Conservation (phyloP, 345 rosid species). For the Heritiera littoralis region DNA sequence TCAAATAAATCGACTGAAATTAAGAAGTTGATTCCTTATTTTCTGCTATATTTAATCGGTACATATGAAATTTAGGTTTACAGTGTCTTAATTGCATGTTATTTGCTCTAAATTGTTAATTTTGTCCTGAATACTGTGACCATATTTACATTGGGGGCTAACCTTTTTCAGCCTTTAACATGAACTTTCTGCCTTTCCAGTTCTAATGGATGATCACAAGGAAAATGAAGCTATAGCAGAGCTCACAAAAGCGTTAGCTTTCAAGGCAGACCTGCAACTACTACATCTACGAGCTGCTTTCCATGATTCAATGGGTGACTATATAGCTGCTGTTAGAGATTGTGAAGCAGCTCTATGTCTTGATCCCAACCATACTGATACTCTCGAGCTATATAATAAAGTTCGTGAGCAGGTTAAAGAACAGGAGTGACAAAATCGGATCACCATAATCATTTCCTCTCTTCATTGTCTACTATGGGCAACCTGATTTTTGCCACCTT, state of each 20-base stretch:
- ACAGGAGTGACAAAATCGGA: slow-evolving; percentile 34
- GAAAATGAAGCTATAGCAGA: slow-evolving; percentile 86
- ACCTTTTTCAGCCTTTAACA: slow-evolving; percentile 14
- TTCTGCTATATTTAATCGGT: background rate
- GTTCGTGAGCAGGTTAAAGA: slow-evolving; percentile 42
- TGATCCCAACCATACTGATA: slow-evolving; percentile 62
- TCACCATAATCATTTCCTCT: slow-evolving; percentile 19
- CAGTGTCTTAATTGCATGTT: background rate
- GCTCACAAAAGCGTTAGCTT: slow-evolving; percentile 73
- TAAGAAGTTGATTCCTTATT: slow-evolving; percentile 14
- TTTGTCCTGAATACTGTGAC: background rate
- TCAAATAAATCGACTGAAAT: background rate
- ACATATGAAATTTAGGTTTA: background rate
- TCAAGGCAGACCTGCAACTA: slow-evolving; percentile 93
- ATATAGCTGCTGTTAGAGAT: slow-evolving; percentile 56
- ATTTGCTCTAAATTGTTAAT: background rate
- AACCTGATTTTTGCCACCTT: slow-evolving; percentile 30
- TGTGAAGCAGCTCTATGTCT: slow-evolving; percentile 97
- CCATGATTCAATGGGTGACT: slow-evolving; percentile 75
- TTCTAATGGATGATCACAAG: slow-evolving; percentile 93
- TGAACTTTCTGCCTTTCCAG: slow-evolving; percentile 41
- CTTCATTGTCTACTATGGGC: slow-evolving; percentile 19
- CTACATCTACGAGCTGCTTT: slow-evolving; percentile 94
- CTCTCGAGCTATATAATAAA: slow-evolving; percentile 62
- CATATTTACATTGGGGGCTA: slow-evolving; percentile 8